Evolutionary conservation across 2,329 filamentous ascomycete species (phyloP).

Genomic region (Neonectria sp.): DNA sequence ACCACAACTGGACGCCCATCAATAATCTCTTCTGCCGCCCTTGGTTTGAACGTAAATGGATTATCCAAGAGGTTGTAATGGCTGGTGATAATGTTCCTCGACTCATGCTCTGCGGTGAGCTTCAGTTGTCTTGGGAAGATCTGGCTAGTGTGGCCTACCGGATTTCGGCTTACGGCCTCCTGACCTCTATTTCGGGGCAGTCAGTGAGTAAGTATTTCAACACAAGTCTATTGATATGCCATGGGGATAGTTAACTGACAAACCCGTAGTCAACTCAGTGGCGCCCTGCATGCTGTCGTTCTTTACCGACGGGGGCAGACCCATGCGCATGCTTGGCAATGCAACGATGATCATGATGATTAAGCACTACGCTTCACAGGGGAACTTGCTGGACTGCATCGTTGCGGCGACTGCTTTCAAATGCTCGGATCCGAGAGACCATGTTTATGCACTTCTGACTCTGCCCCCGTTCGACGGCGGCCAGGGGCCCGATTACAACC

Average conservation of each 20-base stretch:
- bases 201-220: not conserved
- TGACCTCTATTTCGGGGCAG: not conserved
- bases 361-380: not conserved
- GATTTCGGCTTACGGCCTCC: not conserved
- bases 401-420: slow-evolving; percentile 9
- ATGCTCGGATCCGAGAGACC: slow-evolving; percentile 11
- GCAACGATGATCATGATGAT: slow-evolving; percentile 10
- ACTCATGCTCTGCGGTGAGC: slow-evolving; percentile 11
- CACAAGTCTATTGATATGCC: not conserved
- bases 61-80: slow-evolving; percentile 16
- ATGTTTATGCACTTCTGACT: slow-evolving; percentile 17
- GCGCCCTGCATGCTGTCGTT: slow-evolving; percentile 11
- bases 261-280: not conserved
- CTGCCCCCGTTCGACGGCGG: not conserved
- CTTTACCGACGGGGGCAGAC: not conserved
- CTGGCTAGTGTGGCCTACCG: slow-evolving; percentile 10
- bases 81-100: not conserved
- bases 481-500: slow-evolving; percentile 6
- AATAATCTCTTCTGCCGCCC: slow-evolving; percentile 5
- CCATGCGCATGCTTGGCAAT: not conserved
- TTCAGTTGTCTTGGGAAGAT: slow-evolving; percentile 11
- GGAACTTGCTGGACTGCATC: slow-evolving; percentile 8
- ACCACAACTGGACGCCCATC: slow-evolving; percentile 13
- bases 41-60: slow-evolving; percentile 23
- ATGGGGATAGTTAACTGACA: not conserved